These are phyloP conservation scores for Babesia divergens DNA, from an alignment of 169 alveolate genomes.

Conservation along the genomic window DNA sequence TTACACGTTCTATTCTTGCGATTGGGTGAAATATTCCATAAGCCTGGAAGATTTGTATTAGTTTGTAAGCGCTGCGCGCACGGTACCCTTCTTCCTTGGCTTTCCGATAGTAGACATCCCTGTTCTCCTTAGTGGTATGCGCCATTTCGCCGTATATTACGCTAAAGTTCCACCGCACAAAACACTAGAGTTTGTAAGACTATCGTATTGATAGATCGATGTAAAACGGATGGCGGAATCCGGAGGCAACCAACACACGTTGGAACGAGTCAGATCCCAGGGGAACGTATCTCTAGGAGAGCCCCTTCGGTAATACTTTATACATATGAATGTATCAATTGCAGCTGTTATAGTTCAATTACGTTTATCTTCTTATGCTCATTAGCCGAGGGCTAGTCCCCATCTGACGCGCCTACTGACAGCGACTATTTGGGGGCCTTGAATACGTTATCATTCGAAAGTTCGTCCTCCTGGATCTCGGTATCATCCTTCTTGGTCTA, in stretches of 20 bases:
- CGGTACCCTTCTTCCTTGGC: slow-evolving; percentile 97
- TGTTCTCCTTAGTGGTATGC: slow-evolving; percentile 86
- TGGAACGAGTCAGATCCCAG: not conserved
- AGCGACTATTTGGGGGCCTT: slow-evolving; percentile 15
- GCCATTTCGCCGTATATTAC: no score
- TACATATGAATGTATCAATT: no score
- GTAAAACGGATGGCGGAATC: no score
- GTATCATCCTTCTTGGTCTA: slow-evolving; percentile 14
- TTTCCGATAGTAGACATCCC: slow-evolving; percentile 94
- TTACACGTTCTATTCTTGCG: slow-evolving; percentile 13
- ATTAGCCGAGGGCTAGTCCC: not conserved
- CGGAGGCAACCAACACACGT: not conserved
- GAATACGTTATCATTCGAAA: slow-evolving; percentile 47
- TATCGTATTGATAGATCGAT: no score
- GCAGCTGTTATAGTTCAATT: no score
- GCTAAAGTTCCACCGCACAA: no score
- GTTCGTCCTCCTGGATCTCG: slow-evolving; percentile 49
- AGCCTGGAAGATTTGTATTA: slow-evolving; percentile 91
- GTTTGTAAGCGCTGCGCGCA: slow-evolving; percentile 95
- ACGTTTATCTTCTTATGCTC: no score
- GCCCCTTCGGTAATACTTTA: no score
- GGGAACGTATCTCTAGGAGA: not conserved
- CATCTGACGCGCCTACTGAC: slow-evolving; percentile 1
- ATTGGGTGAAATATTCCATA: slow-evolving; percentile 76
- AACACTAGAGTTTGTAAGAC: no score